Evolutionary conservation across 441 rosid species (phyloP).

Genomic region (Daphne laureola): DNA sequence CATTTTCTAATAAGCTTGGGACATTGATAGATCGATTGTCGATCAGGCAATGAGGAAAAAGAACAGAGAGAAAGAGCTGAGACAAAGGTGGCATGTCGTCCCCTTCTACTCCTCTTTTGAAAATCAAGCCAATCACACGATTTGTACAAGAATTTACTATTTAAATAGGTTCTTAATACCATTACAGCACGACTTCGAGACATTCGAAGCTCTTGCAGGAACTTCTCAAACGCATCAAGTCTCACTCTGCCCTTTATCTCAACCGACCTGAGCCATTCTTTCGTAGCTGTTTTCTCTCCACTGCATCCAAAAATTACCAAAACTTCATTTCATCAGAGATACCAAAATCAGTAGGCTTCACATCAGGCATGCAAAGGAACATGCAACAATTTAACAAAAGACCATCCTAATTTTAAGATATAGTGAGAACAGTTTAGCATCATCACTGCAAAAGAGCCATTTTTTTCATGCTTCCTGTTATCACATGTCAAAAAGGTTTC

Average conservation of each 20-base stretch:
- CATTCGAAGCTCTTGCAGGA: conserved; percentile 77
- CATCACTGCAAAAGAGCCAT: background rate
- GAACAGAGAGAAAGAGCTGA: conserved; percentile 1
- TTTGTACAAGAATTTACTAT: conserved; percentile 27
- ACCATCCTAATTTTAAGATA: background rate
- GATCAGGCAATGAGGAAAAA: conserved; percentile 9
- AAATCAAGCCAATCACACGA: conserved; percentile 3
- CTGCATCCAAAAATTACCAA: conserved; percentile 25
- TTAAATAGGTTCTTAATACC: conserved; percentile 62
- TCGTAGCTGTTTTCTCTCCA: conserved; percentile 54
- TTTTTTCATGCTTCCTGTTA: no score
- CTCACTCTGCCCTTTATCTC: conserved; percentile 90
- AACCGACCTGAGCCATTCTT: conserved; percentile 57
- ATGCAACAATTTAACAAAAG: background rate
- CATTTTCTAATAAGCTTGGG: no score
- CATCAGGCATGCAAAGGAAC: background rate
- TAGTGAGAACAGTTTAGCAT: background rate
- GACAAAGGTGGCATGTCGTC: background rate
- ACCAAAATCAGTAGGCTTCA: background rate
- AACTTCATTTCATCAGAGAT: background rate
- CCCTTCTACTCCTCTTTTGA: background rate
- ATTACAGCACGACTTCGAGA: conserved; percentile 86
- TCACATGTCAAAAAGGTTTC: no score
- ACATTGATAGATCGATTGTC: no score
- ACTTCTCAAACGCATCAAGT: conserved; percentile 86